These are phyloP conservation scores for Colletotrichum endophyticum DNA, from an alignment of 2,329 filamentous ascomycete genomes.

Conservation along the genomic window DNA sequence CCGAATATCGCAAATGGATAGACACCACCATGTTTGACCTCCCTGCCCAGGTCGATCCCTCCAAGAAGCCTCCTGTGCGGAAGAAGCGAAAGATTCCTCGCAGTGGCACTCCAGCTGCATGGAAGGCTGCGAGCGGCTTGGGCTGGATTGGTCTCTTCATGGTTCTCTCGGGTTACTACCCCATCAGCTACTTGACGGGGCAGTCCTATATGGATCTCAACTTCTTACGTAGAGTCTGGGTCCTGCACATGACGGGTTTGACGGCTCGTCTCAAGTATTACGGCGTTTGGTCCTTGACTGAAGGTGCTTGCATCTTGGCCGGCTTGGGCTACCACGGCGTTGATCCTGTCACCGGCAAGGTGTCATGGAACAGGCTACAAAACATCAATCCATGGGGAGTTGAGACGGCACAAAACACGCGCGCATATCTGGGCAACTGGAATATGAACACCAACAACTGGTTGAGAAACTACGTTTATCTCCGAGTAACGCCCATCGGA, in stretches of 20 bases:
- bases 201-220: conserved; percentile 70
- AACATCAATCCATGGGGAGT: conserved; percentile 89
- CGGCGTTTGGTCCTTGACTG: conserved; percentile 90
- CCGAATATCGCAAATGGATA: conserved; percentile 91
- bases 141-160: conserved; percentile 83
- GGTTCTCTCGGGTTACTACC: conserved; percentile 72
- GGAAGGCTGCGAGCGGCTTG: conserved; percentile 76
- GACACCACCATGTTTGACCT: conserved; percentile 94
- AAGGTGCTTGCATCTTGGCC: conserved; percentile 91
- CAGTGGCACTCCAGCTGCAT: conserved; percentile 82
- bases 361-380: conserved; percentile 85
- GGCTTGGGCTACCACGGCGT: conserved; percentile 95
- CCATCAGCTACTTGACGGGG: conserved; percentile 65
- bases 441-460: conserved; percentile 99
- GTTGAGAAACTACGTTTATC: conserved; percentile 94
- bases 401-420: conserved; percentile 91
- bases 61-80: conserved; percentile 83
- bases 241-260: conserved; percentile 83
- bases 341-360: conserved; percentile 81
- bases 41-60: conserved; percentile 79
- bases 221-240: conserved; percentile 75
- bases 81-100: conserved; percentile 93
- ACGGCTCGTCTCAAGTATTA: conserved; percentile 92
- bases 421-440: conserved; percentile 90
- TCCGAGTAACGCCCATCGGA: conserved; percentile 91